phyloP scores from a whole-genome alignment of 2,329 filamentous ascomycete species.

The Gremmenia infestans region DNA sequence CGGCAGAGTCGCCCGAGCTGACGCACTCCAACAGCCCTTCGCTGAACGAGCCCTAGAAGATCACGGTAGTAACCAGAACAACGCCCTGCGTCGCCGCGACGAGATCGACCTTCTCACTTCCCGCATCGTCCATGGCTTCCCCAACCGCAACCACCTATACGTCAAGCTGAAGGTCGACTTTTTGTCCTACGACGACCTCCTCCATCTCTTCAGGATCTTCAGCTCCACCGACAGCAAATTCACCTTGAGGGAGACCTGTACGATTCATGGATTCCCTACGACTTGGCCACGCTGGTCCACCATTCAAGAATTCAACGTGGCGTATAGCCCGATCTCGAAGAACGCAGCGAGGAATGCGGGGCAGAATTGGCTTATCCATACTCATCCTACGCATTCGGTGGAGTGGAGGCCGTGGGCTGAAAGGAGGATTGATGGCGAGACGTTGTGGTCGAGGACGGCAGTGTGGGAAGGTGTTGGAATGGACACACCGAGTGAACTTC shows the following conservation, averaged over 20 bases:
- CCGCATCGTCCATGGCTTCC: background rate
- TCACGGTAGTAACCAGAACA: background rate
- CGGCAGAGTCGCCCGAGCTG: background rate
- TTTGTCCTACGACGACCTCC: background rate
- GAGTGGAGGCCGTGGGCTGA: background rate
- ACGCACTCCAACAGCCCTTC: background rate
- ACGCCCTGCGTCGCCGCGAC: background rate
- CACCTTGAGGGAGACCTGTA: background rate
- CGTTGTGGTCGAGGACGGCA: background rate
- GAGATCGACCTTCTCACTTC: background rate
- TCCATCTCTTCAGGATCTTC: background rate
- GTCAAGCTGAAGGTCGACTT: background rate
- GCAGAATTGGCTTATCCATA: background rate
- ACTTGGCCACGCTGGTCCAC: background rate
- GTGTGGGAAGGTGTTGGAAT: background rate
- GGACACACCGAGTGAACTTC: no score
- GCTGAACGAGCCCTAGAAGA: background rate
- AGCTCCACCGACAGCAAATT: background rate
- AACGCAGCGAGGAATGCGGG: background rate
- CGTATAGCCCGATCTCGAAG: background rate
- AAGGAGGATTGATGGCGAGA: background rate
- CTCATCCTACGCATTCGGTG: background rate
- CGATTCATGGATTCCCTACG: background rate
- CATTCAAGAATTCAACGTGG: background rate
- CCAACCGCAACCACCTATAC: background rate